A percentile compares a stretch with the other conserved stretches of the same genome.
Evolutionary conservation across 257 asterid species (phyloP).

Genomic region (Fraxinus pennsylvanica): DNA sequence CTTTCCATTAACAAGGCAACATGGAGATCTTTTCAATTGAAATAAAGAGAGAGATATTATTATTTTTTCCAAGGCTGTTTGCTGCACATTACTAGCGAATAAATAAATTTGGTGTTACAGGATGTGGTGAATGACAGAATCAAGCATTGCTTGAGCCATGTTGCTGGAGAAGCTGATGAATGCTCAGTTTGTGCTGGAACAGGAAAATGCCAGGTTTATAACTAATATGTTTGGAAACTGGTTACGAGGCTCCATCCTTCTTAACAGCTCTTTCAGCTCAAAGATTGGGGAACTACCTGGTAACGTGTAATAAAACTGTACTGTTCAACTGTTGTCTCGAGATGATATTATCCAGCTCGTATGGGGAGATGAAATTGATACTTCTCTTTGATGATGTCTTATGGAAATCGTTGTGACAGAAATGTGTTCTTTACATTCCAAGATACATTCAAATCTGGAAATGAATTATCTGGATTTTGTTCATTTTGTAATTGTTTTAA

Average conservation of each 20-base stretch:
- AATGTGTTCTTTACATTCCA: neutral
- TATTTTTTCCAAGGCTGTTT: neutral
- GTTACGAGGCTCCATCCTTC: neutral
- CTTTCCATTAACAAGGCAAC: neutral
- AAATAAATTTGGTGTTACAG: slow-evolving; percentile 41
- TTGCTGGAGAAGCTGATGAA: slow-evolving; percentile 77
- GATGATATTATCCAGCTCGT: neutral
- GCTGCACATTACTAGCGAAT: slow-evolving; percentile 1
- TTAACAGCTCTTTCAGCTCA: neutral
- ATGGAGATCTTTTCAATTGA: neutral
- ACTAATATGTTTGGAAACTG: slow-evolving; percentile 13
- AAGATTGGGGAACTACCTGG: neutral
- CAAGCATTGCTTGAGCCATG: slow-evolving; percentile 80
- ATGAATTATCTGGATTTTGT: neutral
- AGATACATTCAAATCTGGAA: neutral
- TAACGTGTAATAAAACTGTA: neutral
- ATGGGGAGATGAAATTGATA: neutral
- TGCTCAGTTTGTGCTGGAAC: slow-evolving; percentile 94
- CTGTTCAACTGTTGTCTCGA: neutral
- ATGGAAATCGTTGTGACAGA: neutral
- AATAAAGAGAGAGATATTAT: neutral
- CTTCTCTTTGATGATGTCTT: neutral
- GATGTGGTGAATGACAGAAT: slow-evolving; percentile 88
- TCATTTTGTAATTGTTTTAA: neutral
- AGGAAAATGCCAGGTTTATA: slow-evolving; percentile 69